Evolutionary conservation across 1,284 basidiomycete genomes (phyloP).

Genomic region (Boletus mariae): DNA sequence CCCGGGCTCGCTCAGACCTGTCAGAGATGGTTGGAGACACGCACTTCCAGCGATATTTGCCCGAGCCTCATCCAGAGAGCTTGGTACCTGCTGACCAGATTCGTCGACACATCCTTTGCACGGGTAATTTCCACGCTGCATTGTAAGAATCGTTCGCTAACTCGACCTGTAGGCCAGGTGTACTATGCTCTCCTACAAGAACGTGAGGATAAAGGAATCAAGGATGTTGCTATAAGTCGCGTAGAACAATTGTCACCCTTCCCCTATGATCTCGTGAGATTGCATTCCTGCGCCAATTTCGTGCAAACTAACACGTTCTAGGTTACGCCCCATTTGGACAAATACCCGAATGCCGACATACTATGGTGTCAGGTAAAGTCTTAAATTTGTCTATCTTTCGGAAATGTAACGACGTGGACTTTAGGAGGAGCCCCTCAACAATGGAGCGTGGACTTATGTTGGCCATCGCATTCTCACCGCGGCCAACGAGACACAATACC

Average conservation of each 20-base stretch:
- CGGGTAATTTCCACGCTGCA: conserved; percentile 41
- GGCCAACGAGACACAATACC: conserved; percentile 81
- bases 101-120: conserved; percentile 88
- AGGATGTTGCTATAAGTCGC: conserved; percentile 91
- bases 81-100: conserved; percentile 84
- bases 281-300: background rate
- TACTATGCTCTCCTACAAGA: conserved; percentile 89
- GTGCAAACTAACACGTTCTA: conserved; percentile 28
- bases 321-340: conserved; percentile 88
- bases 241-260: conserved; percentile 95
- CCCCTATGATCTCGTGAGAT: conserved; percentile 84
- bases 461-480: conserved; percentile 86
- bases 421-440: conserved; percentile 87
- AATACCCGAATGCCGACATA: conserved; percentile 91
- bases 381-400: background rate
- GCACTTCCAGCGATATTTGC: conserved; percentile 90
- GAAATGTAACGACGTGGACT: conserved; percentile 5
- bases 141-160: conserved; percentile 3
- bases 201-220: conserved; percentile 85
- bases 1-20: conserved; percentile 82
- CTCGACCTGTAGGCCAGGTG: conserved; percentile 69
- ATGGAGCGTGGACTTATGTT: conserved; percentile 91
- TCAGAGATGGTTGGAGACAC: conserved; percentile 89
- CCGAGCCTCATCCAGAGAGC: conserved; percentile 71
- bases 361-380: conserved; percentile 80